phyloP scores from a whole-genome alignment of 2,329 filamentous ascomycete species.

The Fusarium tricinctum region DNA sequence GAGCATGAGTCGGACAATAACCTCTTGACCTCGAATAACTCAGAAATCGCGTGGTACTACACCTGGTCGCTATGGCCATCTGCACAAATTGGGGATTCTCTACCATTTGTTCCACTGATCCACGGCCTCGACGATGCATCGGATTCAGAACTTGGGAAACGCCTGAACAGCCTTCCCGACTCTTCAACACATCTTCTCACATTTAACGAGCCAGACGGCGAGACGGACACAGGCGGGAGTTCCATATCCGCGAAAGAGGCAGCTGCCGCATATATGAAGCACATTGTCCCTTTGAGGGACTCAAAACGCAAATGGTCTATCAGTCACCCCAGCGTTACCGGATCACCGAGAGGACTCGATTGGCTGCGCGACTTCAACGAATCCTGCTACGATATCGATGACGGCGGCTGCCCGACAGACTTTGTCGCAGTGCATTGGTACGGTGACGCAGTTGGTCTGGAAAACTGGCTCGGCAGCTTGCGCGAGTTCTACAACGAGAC shows the following conservation, averaged over 20 bases:
- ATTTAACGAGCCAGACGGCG: constrained; percentile 61
- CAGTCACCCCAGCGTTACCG: constrained; percentile 59
- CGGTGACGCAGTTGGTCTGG: constrained; percentile 55
- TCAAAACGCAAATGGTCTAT: constrained; percentile 54
- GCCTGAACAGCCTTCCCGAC: constrained; percentile 49
- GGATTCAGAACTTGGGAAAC: constrained; percentile 45
- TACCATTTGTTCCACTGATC: constrained; percentile 57
- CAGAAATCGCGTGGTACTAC: constrained; percentile 60
- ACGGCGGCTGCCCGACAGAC: constrained; percentile 56
- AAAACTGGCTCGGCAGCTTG: constrained; percentile 55
- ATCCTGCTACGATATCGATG: constrained; percentile 57
- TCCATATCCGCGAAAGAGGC: constrained; percentile 57
- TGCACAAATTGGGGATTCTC: constrained; percentile 38
- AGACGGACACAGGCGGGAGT: constrained; percentile 57
- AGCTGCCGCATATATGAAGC: constrained; percentile 55
- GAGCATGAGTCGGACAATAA: constrained; percentile 51
- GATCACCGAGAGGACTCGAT: constrained; percentile 55
- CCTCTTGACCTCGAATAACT: constrained; percentile 55
- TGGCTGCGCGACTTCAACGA: constrained; percentile 59
- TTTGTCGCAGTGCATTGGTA: constrained; percentile 61
- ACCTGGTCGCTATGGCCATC: constrained; percentile 57
- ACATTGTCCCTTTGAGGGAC: constrained; percentile 55
- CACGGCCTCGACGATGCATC: constrained; percentile 55
- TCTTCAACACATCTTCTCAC: constrained; percentile 57
- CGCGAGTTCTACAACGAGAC: constrained; percentile 54